phyloP scores from a whole-genome alignment of 768 basidiomycete species.

The Leccinellum albellum region DNA sequence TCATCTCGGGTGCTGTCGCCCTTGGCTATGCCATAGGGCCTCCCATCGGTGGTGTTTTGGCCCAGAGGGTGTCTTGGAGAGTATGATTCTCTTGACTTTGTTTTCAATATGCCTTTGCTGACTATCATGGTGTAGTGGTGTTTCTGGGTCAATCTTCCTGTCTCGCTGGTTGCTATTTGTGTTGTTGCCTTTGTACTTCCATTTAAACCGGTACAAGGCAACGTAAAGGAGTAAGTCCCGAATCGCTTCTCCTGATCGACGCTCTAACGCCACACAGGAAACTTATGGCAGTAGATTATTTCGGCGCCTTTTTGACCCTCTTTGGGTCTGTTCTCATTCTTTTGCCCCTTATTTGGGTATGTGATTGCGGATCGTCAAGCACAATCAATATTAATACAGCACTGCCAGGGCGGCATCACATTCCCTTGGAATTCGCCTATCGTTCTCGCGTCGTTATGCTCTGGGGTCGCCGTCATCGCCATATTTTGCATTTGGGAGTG shows the following conservation, averaged over 20 bases:
- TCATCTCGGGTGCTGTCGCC: slow-evolving; percentile 53
- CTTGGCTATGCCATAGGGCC: slow-evolving; percentile 67
- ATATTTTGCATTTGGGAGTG: slow-evolving; percentile 73
- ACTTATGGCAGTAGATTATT: slow-evolving; percentile 60
- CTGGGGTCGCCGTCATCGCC: slow-evolving; percentile 48
- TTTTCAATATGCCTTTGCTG: background rate
- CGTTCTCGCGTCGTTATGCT: slow-evolving; percentile 56
- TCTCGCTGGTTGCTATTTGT: slow-evolving; percentile 49
- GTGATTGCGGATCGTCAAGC: slow-evolving; percentile 11
- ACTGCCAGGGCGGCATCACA: slow-evolving; percentile 58
- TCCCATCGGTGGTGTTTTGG: slow-evolving; percentile 60
- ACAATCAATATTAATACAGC: background rate
- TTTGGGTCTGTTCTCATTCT: slow-evolving; percentile 60
- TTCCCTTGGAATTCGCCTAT: slow-evolving; percentile 70
- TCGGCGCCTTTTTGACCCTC: slow-evolving; percentile 57
- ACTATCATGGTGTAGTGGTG: slow-evolving; percentile 49
- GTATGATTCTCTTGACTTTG: slow-evolving; percentile 33
- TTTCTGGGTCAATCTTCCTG: slow-evolving; percentile 68
- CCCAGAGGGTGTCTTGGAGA: slow-evolving; percentile 60
- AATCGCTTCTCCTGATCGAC: background rate
- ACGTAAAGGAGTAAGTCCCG: slow-evolving; percentile 43
- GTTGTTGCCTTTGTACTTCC: slow-evolving; percentile 64
- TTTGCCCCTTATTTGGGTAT: slow-evolving; percentile 69
- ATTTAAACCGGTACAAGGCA: slow-evolving; percentile 62
- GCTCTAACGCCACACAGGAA: slow-evolving; percentile 40